Base-by-base conservation (phyloP, 768 basidiomycete genomes). In the Trametes punicea region DNA sequence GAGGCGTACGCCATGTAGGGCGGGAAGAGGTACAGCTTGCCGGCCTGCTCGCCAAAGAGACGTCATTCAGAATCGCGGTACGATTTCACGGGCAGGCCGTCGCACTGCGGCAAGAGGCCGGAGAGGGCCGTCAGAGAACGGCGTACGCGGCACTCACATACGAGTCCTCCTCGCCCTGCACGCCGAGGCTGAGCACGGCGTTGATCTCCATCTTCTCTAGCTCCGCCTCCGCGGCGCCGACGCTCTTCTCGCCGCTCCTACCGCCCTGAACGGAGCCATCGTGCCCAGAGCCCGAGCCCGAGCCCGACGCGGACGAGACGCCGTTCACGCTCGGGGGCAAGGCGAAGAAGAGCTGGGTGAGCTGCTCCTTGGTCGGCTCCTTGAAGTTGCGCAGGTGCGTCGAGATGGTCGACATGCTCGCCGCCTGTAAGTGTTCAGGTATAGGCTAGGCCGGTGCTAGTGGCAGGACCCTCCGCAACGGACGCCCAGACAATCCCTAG, bases 1-100 rank as follows among this genome's bases (percentile, higher is more conserved):
- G 93, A 96, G 11, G 85, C 74, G 72, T 98, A 99, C 18, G 90
- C 83, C 8, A 99, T 79, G 73, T 89, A 98, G 0, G 94, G 93
- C 9, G 93, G 83, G 57, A 96, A 79, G 39, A 99, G 79, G 67
- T 93, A 81, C 38, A 98, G 75, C 69, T 93, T 91, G 54, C 97
- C 97, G 38, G 94, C 88, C 96, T 64, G 30, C 94, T 50, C 25
- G 20, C 44, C 47, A 26, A 29, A 29, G n/a, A 3, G 34, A 51
- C 38, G 44, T 33, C 21, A 45, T n/a, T 25, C 25, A 25, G 25
- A 2, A 44, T 13, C 41, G 10, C 39, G 18, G 34, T 36, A 4
- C 4, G 9, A n/a, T n/a, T n/a, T n/a, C n/a, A n/a, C n/a, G n/a
- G n/a, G n/a, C n/a, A n/a, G n/a, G n/a, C n/a, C n/a, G n/a, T n/a